A percentile compares a stretch with the other conserved stretches of the same genome.
Conservation (phyloP, 1,139 yeast species). For the Lodderomyces orthopsilosis region DNA sequence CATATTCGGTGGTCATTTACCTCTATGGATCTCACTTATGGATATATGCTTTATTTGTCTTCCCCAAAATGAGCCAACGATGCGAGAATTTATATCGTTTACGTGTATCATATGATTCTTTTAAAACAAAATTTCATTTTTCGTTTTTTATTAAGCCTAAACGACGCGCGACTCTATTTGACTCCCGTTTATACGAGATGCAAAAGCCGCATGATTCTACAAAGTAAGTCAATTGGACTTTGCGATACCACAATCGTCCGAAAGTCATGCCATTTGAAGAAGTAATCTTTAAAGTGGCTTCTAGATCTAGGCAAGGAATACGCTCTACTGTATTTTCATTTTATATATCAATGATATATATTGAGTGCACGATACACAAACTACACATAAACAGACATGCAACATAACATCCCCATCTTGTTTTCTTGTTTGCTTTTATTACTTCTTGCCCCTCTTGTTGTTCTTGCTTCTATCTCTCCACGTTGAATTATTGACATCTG, state of each 20-base stretch:
- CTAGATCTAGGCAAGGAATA: too few species aligned
- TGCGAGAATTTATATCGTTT: neutral
- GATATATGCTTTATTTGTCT: neutral
- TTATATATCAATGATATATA: too few species aligned
- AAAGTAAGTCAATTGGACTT: too few species aligned
- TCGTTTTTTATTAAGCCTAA: neutral
- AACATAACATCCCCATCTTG: too few species aligned
- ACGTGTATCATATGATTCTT: conserved; percentile 3
- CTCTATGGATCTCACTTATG: neutral
- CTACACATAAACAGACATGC: too few species aligned
- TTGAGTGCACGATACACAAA: too few species aligned
- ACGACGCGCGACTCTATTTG: conserved; percentile 4
- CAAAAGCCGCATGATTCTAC: neutral
- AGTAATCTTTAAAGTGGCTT: neutral
- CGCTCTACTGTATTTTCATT: too few species aligned
- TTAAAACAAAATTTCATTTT: neutral
- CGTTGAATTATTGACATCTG: too few species aligned
- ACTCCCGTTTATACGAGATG: neutral
- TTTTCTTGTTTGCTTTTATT: too few species aligned
- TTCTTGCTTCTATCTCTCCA: too few species aligned
- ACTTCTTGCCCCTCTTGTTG: too few species aligned
- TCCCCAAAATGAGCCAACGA: neutral
- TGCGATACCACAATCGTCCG: too few species aligned
- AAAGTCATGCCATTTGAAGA: neutral
- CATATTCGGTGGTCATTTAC: conserved; percentile 29